Evolutionary conservation across 2,329 filamentous ascomycete genomes (phyloP), one percentile per base, ranked within the genome.

Genomic region (Sporothrix pallida): DNA sequence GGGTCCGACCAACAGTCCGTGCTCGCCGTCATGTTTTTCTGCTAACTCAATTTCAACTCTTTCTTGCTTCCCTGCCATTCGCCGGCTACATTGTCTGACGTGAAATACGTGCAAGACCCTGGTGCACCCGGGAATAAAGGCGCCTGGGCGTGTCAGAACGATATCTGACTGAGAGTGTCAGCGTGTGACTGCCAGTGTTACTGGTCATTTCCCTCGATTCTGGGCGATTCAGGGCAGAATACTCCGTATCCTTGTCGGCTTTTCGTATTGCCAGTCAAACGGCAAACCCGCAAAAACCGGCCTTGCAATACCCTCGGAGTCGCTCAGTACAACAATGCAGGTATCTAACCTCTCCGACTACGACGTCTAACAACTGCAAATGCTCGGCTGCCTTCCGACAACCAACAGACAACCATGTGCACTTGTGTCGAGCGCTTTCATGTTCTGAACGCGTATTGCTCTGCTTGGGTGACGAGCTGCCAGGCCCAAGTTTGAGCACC

Each of bases 301-400:
- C 31, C 31, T 37, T 37, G 31, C 52, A 54, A 54, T 20, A 20
- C n/a, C 15, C 37, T 20, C 31, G 26, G 31, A 58, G 31, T 42
- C 58, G 15, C 42, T 15, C 15, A 62, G n/a, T 62, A 62, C 58
- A 62, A 62, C 58, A 42, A 37, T 20, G 60, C 60, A 42, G 12
- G 15, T 17, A 20, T 42, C 31, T 15, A n/a, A 58, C 31, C n/a
- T 62, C 58, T 52, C 3, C 50, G 17, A 20, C 42, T 15, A 7
- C n/a, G 42, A 26, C 56, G 31, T 37, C 26, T 12, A 37, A n/a
- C 23, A 31, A 31, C 44, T 46, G 37, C 12, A 31, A 15, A 42
- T 26, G 62, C 62, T 67, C 62, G 62, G 62, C 23, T 67, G 62
- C 42, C n/a, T 48, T 15, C 62, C 62, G 62, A 67, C 62, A 20